These are phyloP conservation scores for Juglanconis juglandina DNA, from an alignment of 2,329 filamentous ascomycete species.

Conservation along the genomic window DNA sequence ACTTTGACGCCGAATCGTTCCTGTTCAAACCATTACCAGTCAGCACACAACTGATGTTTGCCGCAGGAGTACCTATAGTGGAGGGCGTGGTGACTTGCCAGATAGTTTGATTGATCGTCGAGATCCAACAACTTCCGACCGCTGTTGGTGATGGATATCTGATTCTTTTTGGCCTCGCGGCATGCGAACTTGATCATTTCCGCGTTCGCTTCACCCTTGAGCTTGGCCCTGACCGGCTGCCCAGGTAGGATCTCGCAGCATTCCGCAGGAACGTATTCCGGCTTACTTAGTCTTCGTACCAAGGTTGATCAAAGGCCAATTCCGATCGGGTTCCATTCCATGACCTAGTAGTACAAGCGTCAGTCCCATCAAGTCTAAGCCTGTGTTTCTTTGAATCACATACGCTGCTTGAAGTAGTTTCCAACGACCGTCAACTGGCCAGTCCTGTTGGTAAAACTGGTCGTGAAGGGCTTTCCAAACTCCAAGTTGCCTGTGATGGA, in stretches of 20 bases:
- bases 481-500: too few relatives aligned
- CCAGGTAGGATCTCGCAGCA: conserved; percentile 54
- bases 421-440: too few relatives aligned
- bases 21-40: conserved; percentile 16
- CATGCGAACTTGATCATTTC: conserved; percentile 60
- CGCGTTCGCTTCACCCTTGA: too few relatives aligned
- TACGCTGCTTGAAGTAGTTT: too few relatives aligned
- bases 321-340: too few relatives aligned
- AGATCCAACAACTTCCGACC: conserved; percentile 31
- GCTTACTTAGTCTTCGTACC: too few relatives aligned
- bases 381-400: too few relatives aligned
- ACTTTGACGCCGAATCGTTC: conserved; percentile 60
- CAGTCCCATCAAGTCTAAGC: too few relatives aligned
- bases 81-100: not conserved
- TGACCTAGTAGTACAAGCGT: too few relatives aligned
- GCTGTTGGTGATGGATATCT: conserved; percentile 47
- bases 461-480: too few relatives aligned
- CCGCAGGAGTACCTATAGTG: not conserved
- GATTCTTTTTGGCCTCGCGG: conserved; percentile 45
- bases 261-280: conserved; percentile 31
- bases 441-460: too few relatives aligned
- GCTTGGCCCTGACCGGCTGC: conserved; percentile 31
- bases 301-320: too few relatives aligned
- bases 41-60: not conserved
- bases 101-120: conserved; percentile 22